These are phyloP conservation scores for Colletotrichum sp. DNA, from an alignment of 2,329 filamentous ascomycete genomes.

Conservation along the genomic window DNA sequence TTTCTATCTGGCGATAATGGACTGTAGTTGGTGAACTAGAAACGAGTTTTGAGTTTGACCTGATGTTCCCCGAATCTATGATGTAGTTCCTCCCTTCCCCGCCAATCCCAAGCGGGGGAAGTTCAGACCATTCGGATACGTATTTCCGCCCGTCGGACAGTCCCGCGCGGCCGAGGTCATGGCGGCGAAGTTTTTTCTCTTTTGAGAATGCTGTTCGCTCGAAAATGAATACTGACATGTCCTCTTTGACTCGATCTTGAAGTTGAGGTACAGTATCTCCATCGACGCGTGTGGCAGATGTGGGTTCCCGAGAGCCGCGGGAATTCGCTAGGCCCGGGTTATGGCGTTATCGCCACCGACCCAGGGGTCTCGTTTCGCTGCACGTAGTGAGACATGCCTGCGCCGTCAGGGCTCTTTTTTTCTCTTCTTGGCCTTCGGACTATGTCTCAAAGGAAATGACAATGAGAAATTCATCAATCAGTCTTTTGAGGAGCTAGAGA, in stretches of 20 bases:
- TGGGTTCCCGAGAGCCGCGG: not conserved
- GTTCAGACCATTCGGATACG: not conserved
- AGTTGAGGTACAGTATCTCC: not conserved
- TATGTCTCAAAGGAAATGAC: not conserved
- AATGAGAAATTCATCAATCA: not conserved
- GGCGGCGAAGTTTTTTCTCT: not conserved
- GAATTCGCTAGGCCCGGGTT: not conserved
- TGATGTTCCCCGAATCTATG: not conserved
- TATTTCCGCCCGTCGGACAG: not conserved
- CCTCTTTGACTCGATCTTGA: not conserved
- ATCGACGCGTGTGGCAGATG: not conserved
- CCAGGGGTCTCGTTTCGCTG: not conserved
- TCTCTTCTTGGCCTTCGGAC: not conserved
- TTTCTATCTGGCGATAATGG: not conserved
- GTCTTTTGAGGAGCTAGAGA: not conserved
- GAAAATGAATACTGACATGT: not conserved
- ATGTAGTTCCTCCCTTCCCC: conserved; percentile 1
- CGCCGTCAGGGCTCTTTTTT: not conserved
- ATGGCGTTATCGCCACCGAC: not conserved
- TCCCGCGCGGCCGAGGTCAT: not conserved
- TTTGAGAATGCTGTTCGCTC: not conserved
- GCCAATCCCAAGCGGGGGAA: not conserved
- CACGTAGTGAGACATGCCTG: not conserved
- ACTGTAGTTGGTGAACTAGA: not conserved
- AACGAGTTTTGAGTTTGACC: not conserved